phyloP scores from a whole-genome alignment of 1,139 yeast species.

The Saccharomyces pastorianus region DNA sequence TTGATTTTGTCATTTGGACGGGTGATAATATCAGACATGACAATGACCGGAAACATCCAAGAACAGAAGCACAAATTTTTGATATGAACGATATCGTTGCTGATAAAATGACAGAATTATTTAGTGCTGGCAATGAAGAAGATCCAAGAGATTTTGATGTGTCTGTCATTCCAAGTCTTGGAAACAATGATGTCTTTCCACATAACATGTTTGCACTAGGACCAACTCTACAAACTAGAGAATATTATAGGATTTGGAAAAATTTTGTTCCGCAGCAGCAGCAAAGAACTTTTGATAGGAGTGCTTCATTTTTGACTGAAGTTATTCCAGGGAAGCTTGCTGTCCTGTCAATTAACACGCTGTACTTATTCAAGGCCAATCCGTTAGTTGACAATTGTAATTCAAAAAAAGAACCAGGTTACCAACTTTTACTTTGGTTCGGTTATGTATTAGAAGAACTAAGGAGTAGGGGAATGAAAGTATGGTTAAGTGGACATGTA shows the following conservation, averaged over 20 bases:
- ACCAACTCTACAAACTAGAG: constrained; percentile 77
- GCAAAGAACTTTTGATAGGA: constrained; percentile 63
- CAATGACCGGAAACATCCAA: constrained; percentile 62
- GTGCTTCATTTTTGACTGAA: constrained; percentile 67
- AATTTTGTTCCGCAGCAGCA: constrained; percentile 71
- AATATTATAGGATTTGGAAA: constrained; percentile 65
- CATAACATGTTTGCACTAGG: constrained; percentile 80
- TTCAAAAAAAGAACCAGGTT: constrained; percentile 65
- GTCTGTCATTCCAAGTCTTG: constrained; percentile 60
- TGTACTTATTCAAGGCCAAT: constrained; percentile 65
- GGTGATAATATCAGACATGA: constrained; percentile 87
- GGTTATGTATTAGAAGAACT: constrained; percentile 67
- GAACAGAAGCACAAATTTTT: constrained; percentile 63
- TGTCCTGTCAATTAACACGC: constrained; percentile 66
- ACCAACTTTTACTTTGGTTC: constrained; percentile 66
- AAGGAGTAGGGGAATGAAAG: constrained; percentile 69
- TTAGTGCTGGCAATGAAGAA: constrained; percentile 38
- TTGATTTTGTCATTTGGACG: constrained; percentile 84
- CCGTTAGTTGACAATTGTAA: constrained; percentile 81
- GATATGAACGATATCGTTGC: constrained; percentile 61
- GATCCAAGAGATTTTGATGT: constrained; percentile 40
- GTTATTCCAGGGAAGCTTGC: constrained; percentile 74
- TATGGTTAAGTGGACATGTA: constrained; percentile 82
- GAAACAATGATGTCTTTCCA: constrained; percentile 84
- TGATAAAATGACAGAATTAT: constrained; percentile 42